Conservation (phyloP, 2,329 filamentous ascomycete species). For the Hortaea sp. region DNA sequence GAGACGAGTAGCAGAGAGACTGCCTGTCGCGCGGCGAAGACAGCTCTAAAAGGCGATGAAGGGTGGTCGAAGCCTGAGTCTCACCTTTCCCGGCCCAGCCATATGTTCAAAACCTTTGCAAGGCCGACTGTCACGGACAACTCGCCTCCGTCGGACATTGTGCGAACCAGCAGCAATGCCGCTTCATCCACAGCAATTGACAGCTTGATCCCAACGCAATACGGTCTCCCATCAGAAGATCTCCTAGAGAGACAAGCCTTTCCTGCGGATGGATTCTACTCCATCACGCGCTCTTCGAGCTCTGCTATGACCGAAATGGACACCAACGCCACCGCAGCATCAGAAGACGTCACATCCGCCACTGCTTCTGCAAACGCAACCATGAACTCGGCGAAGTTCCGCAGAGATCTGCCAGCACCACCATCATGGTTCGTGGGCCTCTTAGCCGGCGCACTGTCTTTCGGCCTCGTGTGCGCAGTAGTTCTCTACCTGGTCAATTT, state of each 20-base stretch:
- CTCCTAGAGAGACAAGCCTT: background rate
- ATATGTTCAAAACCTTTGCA: too few species aligned
- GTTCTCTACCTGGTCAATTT: slow-evolving; percentile 16
- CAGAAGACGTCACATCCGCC: background rate
- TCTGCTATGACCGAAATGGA: background rate
- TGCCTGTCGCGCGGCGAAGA: too few species aligned
- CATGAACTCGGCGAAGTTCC: background rate
- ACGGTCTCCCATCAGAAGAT: background rate
- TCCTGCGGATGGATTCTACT: background rate
- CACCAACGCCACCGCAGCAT: background rate
- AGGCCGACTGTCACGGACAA: too few species aligned
- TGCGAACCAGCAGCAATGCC: too few species aligned
- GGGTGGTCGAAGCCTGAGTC: too few species aligned
- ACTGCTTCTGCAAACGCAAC: background rate
- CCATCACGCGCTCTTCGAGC: background rate
- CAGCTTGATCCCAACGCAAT: too few species aligned
- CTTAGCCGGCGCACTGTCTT: slow-evolving; percentile 8
- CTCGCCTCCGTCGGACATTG: too few species aligned
- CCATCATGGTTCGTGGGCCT: slow-evolving; percentile 6
- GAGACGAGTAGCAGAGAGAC: too few species aligned
- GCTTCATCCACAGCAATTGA: too few species aligned
- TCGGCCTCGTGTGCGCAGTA: slow-evolving; percentile 9
- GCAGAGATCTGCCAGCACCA: slow-evolving; percentile 3
- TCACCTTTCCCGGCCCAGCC: too few species aligned
- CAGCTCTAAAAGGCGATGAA: too few species aligned